Base-by-base conservation (phyloP, 768 basidiomycete species). In the Pleurotus tuoliensis region DNA sequence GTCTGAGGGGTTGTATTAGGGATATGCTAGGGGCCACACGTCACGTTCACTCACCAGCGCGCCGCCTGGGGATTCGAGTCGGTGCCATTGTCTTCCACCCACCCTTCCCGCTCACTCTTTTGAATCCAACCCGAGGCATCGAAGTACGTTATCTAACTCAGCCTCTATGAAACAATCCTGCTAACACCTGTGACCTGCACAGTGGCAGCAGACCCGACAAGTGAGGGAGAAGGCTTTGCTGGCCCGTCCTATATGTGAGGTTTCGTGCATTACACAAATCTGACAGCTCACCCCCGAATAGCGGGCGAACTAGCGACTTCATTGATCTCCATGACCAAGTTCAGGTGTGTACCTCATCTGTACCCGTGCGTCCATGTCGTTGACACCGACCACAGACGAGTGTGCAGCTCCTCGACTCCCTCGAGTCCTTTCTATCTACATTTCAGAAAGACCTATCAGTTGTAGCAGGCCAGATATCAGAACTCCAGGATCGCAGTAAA, bases 391-490 rank as follows among this genome's bases (percentile, higher is more conserved):
- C 22, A 6, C 67, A 99, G 96, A 88, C 92, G 13, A 96, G 95
- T 65, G 81, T 91, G 12, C 79, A 78, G 57, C 81, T 98, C 16
- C 78, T 99, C 53, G 87, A 93, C 65, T 92, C 92, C 1, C 79
- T 99, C 3, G 88, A 97, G 62, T 79, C 85, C 1, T 98, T 98
- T 70, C 80, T 99, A 9, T 94, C 93, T 2, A 97, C 92, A 0
- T 99, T 99, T 66, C 96, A 98, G 71, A 88, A 80, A 63, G 96
- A 99, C 69, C 78, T 99, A 18, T 90, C 93, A 4, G 87, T 88
- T 1, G 97, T 98, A 8, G 98, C 97, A 2, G 92, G 94, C 3
- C 95, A 99, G 68, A 96, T 99, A 68, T 90, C 92, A 1, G 93
- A 98, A 60, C 78, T 99, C 20, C 97, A 98, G 66, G 82, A 84